Percentiles rank a stretch among this genome's conserved stretches.
These are phyloP conservation scores for Actinidia arguta DNA, from an alignment of 179 eudicot species.

Conservation along the genomic window DNA sequence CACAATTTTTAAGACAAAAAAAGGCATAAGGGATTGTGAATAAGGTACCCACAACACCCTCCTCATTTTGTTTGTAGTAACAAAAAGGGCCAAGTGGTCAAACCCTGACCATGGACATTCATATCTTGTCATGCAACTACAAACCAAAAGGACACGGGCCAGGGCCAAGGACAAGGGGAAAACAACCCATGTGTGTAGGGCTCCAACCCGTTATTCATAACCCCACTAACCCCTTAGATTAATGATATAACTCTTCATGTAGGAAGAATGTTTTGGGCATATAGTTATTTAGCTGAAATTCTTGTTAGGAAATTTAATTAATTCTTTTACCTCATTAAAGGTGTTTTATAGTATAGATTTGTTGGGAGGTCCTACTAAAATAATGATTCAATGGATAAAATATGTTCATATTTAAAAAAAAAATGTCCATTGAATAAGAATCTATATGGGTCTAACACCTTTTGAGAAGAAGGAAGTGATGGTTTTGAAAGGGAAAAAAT, in stretches of 20 bases:
- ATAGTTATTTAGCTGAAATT: neutral
- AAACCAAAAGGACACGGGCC: neutral
- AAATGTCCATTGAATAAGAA: no score
- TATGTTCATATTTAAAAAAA: no score
- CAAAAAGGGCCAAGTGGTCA: neutral
- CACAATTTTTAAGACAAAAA: no score
- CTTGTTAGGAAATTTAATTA: slow-evolving; percentile 13
- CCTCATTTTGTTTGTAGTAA: neutral
- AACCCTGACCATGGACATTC: neutral
- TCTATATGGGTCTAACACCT: no score
- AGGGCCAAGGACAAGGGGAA: neutral
- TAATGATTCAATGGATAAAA: neutral
- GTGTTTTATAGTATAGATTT: no score
- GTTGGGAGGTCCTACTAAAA: no score
- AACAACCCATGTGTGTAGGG: neutral
- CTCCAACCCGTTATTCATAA: slow-evolving; percentile 8
- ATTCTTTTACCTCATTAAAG: no score
- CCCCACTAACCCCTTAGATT: neutral
- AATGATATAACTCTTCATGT: neutral
- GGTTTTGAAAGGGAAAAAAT: no score
- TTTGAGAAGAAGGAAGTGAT: no score
- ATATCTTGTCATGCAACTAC: neutral
- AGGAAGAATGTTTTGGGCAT: slow-evolving; percentile 16
- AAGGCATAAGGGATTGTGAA: no score
- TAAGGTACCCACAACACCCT: no score